Percentiles rank a stretch among this genome's conserved stretches.
These are phyloP conservation scores for Afroboletus lepidellus DNA, from an alignment of 1,284 basidiomycete species.

Conservation along the genomic window DNA sequence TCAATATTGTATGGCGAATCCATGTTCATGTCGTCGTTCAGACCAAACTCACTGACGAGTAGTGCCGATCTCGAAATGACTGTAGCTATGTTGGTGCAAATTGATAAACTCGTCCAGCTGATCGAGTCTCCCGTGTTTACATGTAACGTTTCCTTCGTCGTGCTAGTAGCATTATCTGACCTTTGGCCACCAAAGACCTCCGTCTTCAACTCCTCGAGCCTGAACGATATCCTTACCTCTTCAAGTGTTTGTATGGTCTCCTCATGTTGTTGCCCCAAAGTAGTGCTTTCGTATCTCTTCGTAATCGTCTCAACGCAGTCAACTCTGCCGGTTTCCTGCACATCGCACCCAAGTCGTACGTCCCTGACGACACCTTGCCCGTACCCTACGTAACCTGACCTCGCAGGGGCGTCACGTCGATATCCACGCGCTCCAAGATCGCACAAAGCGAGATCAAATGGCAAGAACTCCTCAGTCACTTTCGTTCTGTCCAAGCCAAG, in stretches of 20 bases:
- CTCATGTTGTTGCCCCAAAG: conserved; percentile 98
- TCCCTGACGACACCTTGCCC: background rate
- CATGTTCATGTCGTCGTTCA: background rate
- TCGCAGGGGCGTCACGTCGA: conserved; percentile 36
- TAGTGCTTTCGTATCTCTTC: conserved; percentile 91
- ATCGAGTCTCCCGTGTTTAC: conserved; percentile 99
- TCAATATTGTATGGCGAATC: conserved; percentile 80
- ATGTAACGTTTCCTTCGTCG: conserved; percentile 51
- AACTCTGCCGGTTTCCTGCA: conserved; percentile 93
- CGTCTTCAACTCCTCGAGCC: conserved; percentile 96
- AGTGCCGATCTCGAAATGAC: conserved; percentile 97
- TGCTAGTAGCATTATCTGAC: conserved; percentile 4
- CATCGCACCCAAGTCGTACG: conserved; percentile 79
- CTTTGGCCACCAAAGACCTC: conserved; percentile 59
- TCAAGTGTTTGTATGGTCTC: conserved; percentile 97
- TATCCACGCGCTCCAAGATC: conserved; percentile 63
- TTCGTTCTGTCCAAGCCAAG: conserved; percentile 77
- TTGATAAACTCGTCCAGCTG: conserved; percentile 97
- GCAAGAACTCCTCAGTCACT: conserved; percentile 86
- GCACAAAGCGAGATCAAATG: conserved; percentile 90
- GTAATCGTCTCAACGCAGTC: conserved; percentile 92
- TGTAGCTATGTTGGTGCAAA: conserved; percentile 91
- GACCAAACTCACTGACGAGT: conserved; percentile 6
- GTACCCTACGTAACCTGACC: background rate
- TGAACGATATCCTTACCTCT: conserved; percentile 92